Conservation (phyloP, 805 yeast species). For the Starmerella sp. region DNA sequence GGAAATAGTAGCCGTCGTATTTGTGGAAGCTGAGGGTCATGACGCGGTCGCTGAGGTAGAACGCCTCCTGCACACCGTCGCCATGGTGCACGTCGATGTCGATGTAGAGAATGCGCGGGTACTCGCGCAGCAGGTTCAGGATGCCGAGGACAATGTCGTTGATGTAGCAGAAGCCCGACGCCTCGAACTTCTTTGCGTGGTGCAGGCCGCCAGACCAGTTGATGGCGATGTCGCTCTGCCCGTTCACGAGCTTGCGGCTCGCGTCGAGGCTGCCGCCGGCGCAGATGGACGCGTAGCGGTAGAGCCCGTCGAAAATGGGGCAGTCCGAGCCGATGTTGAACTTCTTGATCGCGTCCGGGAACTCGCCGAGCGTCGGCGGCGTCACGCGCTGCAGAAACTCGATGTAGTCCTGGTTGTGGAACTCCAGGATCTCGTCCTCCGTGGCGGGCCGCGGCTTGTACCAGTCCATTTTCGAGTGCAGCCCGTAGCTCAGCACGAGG, state of each 20-base stretch:
- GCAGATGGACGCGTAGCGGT: conserved; percentile 68
- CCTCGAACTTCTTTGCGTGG: conserved; percentile 83
- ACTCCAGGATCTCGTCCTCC: conserved; percentile 61
- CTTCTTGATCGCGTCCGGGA: conserved; percentile 46
- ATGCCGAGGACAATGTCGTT: conserved; percentile 84
- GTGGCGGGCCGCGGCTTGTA: conserved; percentile 79
- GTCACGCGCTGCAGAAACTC: conserved; percentile 65
- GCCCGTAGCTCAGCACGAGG: conserved; percentile 68
- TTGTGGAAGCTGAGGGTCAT: conserved; percentile 87
- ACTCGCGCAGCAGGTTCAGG: conserved; percentile 63
- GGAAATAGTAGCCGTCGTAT: conserved; percentile 80
- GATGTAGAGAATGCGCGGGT: conserved; percentile 75
- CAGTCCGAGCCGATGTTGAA: conserved; percentile 91
- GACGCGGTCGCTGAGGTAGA: conserved; percentile 81
- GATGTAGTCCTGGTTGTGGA: conserved; percentile 81
- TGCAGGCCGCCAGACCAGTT: conserved; percentile 92
- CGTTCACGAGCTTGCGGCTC: conserved; percentile 66
- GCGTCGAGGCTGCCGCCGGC: conserved; percentile 91
- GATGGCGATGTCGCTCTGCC: conserved; percentile 82
- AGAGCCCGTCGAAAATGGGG: conserved; percentile 90
- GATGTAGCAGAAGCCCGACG: conserved; percentile 83
- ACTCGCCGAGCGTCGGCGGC: conserved; percentile 57
- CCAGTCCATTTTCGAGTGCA: conserved; percentile 82
- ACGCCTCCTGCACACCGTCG: conserved; percentile 92
- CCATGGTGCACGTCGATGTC: conserved; percentile 92